A percentile compares a stretch with the other conserved stretches of the same genome.
These are phyloP conservation scores for Salvia rosmarinus DNA, from an alignment of 257 asterid species.

Conservation along the genomic window DNA sequence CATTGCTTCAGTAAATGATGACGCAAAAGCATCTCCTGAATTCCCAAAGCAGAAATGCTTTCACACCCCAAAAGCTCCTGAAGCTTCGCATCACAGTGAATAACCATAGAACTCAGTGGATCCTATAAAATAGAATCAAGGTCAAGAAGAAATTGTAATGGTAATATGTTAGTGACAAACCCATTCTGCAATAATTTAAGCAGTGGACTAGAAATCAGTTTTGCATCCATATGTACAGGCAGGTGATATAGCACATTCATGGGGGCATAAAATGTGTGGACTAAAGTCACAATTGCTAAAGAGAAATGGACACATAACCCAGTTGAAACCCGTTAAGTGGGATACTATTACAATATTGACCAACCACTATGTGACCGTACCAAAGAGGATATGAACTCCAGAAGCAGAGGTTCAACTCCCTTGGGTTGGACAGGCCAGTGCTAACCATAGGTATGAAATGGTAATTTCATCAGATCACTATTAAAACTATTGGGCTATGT, in stretches of 20 bases:
- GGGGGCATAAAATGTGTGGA: not conserved
- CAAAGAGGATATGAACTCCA: constrained; percentile 1
- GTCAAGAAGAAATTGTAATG: constrained; percentile 21
- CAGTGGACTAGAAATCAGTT: not conserved
- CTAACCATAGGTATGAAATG: no score
- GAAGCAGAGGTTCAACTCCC: not conserved
- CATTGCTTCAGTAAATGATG: constrained; percentile 50
- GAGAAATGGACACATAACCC: not conserved
- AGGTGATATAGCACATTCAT: not conserved
- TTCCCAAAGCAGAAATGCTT: constrained; percentile 55
- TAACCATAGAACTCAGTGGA: constrained; percentile 52
- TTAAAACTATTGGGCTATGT: not conserved
- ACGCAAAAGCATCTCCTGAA: constrained; percentile 58
- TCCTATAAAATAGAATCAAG: constrained; percentile 44
- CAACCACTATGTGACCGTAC: not conserved
- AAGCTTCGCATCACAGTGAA: constrained; percentile 58
- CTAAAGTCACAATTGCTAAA: not conserved
- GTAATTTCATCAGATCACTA: no score
- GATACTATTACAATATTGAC: not conserved
- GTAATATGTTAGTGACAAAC: not conserved
- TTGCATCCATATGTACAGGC: not conserved
- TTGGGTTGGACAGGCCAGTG: not conserved
- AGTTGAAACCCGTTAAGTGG: not conserved
- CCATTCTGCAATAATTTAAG: constrained; percentile 8
- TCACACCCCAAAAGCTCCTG: constrained; percentile 64